Conservation (phyloP, 2,329 filamentous ascomycete species). For the Ramularia endophylla region DNA sequence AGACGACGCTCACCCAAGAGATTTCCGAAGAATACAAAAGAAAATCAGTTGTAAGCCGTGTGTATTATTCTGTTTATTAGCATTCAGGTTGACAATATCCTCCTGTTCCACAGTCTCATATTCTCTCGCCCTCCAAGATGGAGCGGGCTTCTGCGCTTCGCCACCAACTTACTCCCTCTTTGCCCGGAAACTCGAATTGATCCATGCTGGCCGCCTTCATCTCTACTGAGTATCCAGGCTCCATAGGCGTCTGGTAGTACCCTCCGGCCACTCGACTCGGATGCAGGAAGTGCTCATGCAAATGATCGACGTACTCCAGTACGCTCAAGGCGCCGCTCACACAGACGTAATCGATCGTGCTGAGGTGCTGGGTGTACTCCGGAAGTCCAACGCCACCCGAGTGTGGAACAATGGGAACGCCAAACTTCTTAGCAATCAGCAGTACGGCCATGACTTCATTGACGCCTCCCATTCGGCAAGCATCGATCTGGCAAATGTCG, state of each 20-base stretch:
- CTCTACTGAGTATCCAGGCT: slow-evolving; percentile 85
- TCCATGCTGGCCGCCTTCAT: slow-evolving; percentile 91
- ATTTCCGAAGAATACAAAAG: too few species aligned
- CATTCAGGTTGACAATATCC: too few species aligned
- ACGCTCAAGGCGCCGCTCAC: slow-evolving; percentile 71
- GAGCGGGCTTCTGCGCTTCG: slow-evolving; percentile 68
- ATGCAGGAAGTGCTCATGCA: slow-evolving; percentile 89
- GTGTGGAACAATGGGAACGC: slow-evolving; percentile 80
- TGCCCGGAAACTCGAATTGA: slow-evolving; percentile 67
- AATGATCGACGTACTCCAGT: slow-evolving; percentile 85
- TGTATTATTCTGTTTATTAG: too few species aligned
- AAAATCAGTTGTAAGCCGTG: too few species aligned
- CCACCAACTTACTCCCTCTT: slow-evolving; percentile 80
- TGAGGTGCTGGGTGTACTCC: slow-evolving; percentile 90
- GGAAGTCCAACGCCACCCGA: slow-evolving; percentile 84
- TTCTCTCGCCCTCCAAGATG: slow-evolving; percentile 58
- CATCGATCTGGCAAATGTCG: slow-evolving; percentile 85
- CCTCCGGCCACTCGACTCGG: slow-evolving; percentile 75
- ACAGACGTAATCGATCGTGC: slow-evolving; percentile 87
- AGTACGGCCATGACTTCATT: slow-evolving; percentile 91
- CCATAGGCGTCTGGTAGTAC: slow-evolving; percentile 78
- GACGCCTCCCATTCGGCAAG: slow-evolving; percentile 81
- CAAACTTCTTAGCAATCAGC: slow-evolving; percentile 73
- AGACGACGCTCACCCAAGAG: too few species aligned
- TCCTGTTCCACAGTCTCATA: too few species aligned